Base-by-base conservation (phyloP, 768 basidiomycete genomes). In the Mycena maculata region DNA sequence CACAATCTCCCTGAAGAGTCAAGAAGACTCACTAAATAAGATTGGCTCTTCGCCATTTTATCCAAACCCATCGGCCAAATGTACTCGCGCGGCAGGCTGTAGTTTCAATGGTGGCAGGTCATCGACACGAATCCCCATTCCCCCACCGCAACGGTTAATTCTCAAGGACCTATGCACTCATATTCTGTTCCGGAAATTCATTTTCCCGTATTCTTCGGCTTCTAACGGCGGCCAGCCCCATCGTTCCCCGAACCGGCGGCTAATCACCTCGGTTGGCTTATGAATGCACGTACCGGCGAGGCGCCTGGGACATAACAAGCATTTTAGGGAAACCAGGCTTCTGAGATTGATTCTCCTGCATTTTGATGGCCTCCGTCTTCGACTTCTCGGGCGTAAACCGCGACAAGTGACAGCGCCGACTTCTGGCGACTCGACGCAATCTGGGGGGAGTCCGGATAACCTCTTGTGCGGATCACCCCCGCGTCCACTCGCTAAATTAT, bases 191-290 rank as follows among this genome's bases (percentile, higher is more conserved):
- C 30, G 56, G 63, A 42, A 25, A 33, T 42, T 45, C 6, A n/a
- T 42, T 65, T 23, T 44, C n/a, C 56, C 55, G 49, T 5, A 52
- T 22, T 18, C 44, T 36, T 13, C 33, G 16, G 33, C 56, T 59
- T 58, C 63, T 38, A n/a, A 52, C 60, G 39, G 44, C 49, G 59
- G 31, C 23, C 36, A 60, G 49, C 41, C 33, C 59, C 38, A 27
- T 55, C 25, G 44, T 22, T 56, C 55, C 48, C 63, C 56, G 65
- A 66, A 55, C 52, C 47, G 55, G 50, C 57, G 57, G 49, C 64
- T 60, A 65, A 60, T 60, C 65, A 48, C 59, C 52, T 49, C 59
- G 58, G 65, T 33, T 49, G 7, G 44, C 27, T 25, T 7, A 30
- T 52, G 38, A 66, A 38, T 22, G 52, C 49, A 27, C 36, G 23